These are phyloP conservation scores for Tolypocladium nubicola DNA, from an alignment of 2,329 filamentous ascomycete genomes.

Conservation along the genomic window DNA sequence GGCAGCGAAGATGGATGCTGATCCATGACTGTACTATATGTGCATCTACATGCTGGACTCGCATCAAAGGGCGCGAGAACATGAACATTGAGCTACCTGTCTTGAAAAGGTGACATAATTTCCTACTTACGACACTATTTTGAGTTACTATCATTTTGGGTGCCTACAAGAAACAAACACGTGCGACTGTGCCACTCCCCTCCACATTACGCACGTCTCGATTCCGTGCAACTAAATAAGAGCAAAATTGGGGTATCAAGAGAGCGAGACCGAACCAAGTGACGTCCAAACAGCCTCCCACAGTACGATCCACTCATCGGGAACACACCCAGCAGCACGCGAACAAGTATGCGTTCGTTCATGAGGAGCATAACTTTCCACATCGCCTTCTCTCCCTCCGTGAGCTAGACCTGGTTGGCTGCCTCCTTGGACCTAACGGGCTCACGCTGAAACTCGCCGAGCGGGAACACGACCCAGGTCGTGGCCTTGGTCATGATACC, in stretches of 20 bases:
- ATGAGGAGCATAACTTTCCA: background rate
- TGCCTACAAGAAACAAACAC: background rate
- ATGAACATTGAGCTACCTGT: background rate
- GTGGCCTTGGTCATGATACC: conserved; percentile 30
- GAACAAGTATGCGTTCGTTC: background rate
- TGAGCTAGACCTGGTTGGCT: background rate
- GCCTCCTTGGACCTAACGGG: background rate
- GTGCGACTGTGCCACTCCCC: background rate
- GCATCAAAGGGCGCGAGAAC: background rate
- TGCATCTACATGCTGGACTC: background rate
- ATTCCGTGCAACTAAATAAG: background rate
- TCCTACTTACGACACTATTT: background rate
- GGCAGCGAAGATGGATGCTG: background rate
- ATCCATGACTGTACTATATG: background rate
- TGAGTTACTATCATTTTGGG: background rate
- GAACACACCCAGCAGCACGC: background rate
- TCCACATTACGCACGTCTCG: background rate
- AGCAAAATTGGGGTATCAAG: background rate
- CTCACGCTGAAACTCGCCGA: conserved; percentile 20
- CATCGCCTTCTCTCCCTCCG: background rate
- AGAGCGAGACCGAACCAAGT: background rate
- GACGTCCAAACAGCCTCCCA: background rate
- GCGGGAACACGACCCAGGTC: conserved; percentile 28
- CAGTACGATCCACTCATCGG: background rate
- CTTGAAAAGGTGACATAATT: background rate